Conservation (phyloP, 2,329 filamentous ascomycete genomes). For the Penicillium sp. region DNA sequence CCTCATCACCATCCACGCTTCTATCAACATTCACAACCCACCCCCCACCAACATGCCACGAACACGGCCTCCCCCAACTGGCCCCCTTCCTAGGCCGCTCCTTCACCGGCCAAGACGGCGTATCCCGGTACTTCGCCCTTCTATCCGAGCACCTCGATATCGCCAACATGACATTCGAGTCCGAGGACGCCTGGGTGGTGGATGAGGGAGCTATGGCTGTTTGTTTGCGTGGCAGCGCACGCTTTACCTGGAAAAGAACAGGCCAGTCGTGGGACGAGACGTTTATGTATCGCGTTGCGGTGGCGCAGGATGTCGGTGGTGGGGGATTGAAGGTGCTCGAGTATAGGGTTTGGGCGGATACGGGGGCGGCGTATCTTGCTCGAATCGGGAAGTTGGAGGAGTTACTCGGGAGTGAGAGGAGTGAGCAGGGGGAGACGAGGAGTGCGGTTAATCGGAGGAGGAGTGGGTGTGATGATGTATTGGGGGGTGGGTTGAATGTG, state of each 20-base stretch:
- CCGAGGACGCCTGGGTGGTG: constrained; percentile 34
- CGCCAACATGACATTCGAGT: constrained; percentile 36
- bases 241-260: constrained; percentile 33
- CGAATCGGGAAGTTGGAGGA: constrained; percentile 22
- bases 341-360: constrained; percentile 44
- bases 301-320: constrained; percentile 26
- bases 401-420: constrained; percentile 3
- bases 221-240: constrained; percentile 31
- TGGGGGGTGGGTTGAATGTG: constrained; percentile 19
- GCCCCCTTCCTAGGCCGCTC: constrained; percentile 42
- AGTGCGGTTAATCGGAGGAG: background rate
- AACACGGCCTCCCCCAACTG: constrained; percentile 39
- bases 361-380: constrained; percentile 42
- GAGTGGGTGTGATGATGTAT: constrained; percentile 8
- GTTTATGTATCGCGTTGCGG: constrained; percentile 37
- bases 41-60: constrained; percentile 28
- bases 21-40: constrained; percentile 34
- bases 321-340: constrained; percentile 31
- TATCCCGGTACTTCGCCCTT: constrained; percentile 36
- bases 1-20: constrained; percentile 17
- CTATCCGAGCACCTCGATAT: constrained; percentile 30
- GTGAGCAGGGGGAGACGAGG: background rate
- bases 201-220: constrained; percentile 33
- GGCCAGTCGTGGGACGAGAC: constrained; percentile 40
- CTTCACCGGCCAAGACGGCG: constrained; percentile 35